Base-by-base conservation (phyloP, 2,329 filamentous ascomycete genomes). In the Sarocladiaceae sp. region DNA sequence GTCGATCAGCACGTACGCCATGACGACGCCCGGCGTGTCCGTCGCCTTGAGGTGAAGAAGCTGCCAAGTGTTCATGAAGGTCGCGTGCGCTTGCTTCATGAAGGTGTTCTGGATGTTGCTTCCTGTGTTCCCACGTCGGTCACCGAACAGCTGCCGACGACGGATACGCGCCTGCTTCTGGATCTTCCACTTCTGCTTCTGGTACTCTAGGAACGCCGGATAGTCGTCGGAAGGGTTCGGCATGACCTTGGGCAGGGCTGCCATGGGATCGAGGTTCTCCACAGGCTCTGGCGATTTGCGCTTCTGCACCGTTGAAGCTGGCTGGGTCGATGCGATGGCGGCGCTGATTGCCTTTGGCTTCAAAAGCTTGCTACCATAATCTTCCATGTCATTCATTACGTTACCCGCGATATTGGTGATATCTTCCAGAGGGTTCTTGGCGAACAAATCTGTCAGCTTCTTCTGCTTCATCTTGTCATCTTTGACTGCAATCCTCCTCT, bases 131-230 rank as follows among this genome's bases (percentile, higher is more conserved):
- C 75, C 74, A 54, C 85, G 81, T 53, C 87, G 86, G 62, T 99
- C 93, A 54, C 94, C 94, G 62, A 99, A 99, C 1, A 99, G 76
- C 66, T 99, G 94, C 47, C 93, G 83, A 57, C 95, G 81, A 39
- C 93, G 85, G 55, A 86, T 79, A 20, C 94, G 84, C 29, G 93
- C 91, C 66, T 96, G 88, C 64, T 91, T 96, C 66, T 99, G 94
- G 33, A 97, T 87, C 73, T 93, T 97, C 94, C 94, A 99, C 70
- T 99, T 99, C 72, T 92, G 84, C 70, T 99, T 99, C 66, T 99
- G 94, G 63, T 97, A 97, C 63, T 87, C 80, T 51, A 99, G 68
- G 75, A 96, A 99, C 0, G 83, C 90, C 17, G 83, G 74, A 60
- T 99, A 99, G 67, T 99, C 87, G 47, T 94, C 84, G 0, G 84